Percentiles rank a stretch among this genome's conserved stretches.
phyloP scores from a whole-genome alignment of 1,284 basidiomycete genomes.

The Tylopilus orsonianus region DNA sequence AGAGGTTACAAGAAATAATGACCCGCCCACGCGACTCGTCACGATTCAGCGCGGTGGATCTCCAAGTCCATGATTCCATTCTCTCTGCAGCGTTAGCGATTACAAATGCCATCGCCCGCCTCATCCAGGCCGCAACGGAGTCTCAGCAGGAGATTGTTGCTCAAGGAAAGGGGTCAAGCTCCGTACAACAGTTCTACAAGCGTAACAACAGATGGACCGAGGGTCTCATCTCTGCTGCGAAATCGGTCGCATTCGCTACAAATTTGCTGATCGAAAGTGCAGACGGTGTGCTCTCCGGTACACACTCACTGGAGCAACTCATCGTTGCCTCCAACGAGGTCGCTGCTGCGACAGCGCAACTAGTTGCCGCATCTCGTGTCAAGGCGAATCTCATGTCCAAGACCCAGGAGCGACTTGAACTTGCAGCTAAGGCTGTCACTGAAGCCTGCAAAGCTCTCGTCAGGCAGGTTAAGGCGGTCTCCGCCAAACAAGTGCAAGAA shows the following conservation, averaged over 20 bases:
- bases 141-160: conserved; percentile 98
- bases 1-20: conserved; percentile 88
- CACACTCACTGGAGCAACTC: conserved; percentile 96
- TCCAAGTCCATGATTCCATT: conserved; percentile 98
- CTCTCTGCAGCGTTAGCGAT: conserved; percentile 92
- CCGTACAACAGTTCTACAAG: conserved; percentile 98
- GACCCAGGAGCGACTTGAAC: conserved; percentile 94
- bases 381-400: conserved; percentile 99
- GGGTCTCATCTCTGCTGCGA: conserved; percentile 97
- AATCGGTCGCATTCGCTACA: conserved; percentile 98
- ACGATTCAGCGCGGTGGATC: conserved; percentile 86
- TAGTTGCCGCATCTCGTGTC: conserved; percentile 97
- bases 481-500: conserved; percentile 79
- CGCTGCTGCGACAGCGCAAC: conserved; percentile 93
- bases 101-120: conserved; percentile 90
- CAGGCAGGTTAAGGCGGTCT: conserved; percentile 93
- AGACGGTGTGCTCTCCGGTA: conserved; percentile 95
- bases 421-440: conserved; percentile 96
- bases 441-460: conserved; percentile 99
- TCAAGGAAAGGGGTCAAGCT: conserved; percentile 89
- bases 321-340: conserved; percentile 99
- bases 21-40: conserved; percentile 81
- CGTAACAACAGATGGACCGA: conserved; percentile 99
- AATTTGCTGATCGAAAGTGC: conserved; percentile 95
- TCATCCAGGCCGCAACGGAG: conserved; percentile 96